Percentiles rank a stretch among this genome's conserved stretches.
These are phyloP conservation scores for Cladosporium sp. DNA, from an alignment of 2,329 filamentous ascomycete species.

Conservation along the genomic window DNA sequence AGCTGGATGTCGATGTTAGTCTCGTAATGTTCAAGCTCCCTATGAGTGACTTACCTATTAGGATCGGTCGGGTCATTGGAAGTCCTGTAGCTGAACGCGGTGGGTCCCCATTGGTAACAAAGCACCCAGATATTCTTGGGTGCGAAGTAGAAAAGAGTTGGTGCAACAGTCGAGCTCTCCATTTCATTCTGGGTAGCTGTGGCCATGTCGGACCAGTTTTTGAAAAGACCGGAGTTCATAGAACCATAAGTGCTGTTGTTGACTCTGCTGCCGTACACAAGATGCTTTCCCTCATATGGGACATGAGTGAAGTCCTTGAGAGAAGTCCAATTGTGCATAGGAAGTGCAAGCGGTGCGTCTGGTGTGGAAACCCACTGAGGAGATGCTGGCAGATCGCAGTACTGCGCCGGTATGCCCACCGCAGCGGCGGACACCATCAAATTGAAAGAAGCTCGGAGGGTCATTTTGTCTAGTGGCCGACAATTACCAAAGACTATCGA, in stretches of 20 bases:
- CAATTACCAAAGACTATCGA: neutral
- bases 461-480: neutral
- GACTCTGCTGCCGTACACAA: conserved; percentile 60
- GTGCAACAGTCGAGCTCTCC: conserved; percentile 54
- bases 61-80: conserved; percentile 59
- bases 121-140: conserved; percentile 65
- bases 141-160: conserved; percentile 63
- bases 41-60: conserved; percentile 58
- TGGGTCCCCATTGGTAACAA: conserved; percentile 64
- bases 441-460: conserved; percentile 9
- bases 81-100: conserved; percentile 62
- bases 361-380: conserved; percentile 57
- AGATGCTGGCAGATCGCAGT: conserved; percentile 49
- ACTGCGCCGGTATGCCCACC: conserved; percentile 1
- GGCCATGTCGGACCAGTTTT: conserved; percentile 56
- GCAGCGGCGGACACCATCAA: conserved; percentile 3
- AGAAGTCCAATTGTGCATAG: conserved; percentile 57
- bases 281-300: conserved; percentile 59
- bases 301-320: conserved; percentile 66
- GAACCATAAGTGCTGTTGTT: conserved; percentile 56
- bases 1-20: conserved; percentile 19
- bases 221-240: conserved; percentile 60
- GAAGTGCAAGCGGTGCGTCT: conserved; percentile 50
- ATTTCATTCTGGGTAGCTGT: conserved; percentile 57
- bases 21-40: conserved; percentile 32